Percentiles rank a stretch among this genome's conserved stretches.
phyloP scores from a whole-genome alignment of 768 basidiomycete genomes.

The Mycena latifolia region DNA sequence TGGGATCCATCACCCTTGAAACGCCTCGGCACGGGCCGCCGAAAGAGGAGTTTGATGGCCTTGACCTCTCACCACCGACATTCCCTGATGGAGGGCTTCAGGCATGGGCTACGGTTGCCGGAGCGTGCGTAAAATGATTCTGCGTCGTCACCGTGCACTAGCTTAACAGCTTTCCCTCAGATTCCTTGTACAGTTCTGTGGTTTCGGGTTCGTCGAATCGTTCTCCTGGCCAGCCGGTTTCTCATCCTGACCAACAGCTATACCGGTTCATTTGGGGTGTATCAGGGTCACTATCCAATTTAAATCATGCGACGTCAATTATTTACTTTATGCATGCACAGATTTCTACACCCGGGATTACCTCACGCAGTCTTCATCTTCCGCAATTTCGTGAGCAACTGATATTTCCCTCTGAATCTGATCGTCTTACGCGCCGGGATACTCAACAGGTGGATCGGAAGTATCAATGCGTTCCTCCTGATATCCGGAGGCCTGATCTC shows the following conservation, averaged over 20 bases:
- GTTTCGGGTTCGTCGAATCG: neutral
- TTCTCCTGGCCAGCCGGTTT: neutral
- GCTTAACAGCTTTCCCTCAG: neutral
- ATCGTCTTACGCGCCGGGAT: no score
- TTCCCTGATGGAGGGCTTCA: conserved; percentile 32
- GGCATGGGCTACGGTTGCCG: conserved; percentile 31
- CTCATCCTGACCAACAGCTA: conserved; percentile 42
- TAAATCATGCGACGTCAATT: no score
- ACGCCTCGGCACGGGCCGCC: no score
- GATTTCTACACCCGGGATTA: conserved; percentile 56
- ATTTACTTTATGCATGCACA: conserved; percentile 9
- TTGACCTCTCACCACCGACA: neutral
- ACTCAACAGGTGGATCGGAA: conserved; percentile 54
- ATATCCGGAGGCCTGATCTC: conserved; percentile 54
- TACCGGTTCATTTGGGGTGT: conserved; percentile 51
- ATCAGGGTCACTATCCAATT: conserved; percentile 21
- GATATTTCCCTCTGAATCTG: neutral
- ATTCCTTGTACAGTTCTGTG: conserved; percentile 8
- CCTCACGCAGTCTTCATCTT: conserved; percentile 48
- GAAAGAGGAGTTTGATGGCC: neutral
- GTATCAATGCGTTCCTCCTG: conserved; percentile 59
- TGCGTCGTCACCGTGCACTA: no score
- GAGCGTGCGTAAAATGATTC: conserved; percentile 22
- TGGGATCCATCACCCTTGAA: no score
- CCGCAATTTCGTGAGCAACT: conserved; percentile 49